Evolutionary conservation across 192 early-diverging fungal species (phyloP), one percentile per base, ranked within the genome.

Genomic region (Podila minutissima): DNA sequence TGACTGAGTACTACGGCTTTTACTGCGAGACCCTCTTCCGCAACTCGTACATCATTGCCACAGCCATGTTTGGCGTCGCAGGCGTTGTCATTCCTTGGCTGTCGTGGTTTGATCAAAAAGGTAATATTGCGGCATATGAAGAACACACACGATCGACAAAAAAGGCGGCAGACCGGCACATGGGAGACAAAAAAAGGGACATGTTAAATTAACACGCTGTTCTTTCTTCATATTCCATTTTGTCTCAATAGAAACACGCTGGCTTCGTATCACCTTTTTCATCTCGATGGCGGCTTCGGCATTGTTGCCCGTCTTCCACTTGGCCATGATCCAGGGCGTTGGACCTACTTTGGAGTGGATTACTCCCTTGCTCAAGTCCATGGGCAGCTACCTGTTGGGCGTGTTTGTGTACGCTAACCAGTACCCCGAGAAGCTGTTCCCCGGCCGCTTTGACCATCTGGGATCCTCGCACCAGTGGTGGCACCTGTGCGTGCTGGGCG

Each of bases 1-100:
- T 88, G 15, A 89, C 85, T 6, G 87, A 87, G 62, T 89, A 90
- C 75, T 91, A 88, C 74, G 85, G 86, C 13, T 89, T 87, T 35
- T 90, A 90, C 57, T 90, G 89, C 71, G 74, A 82, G 17, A 61
- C 82, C 4, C 26, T 66, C 13, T 69, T 74, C 49, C 82, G 78
- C 19, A 61, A 66, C 46, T 63, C 84, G 5, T 91, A 91, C 66
- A 88, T 90, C 63, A 63, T 71, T 1, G 83, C 88, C 68, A 89
- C 88, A 4, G 69, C 83, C 1, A 38, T 86, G 32, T 73, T 89
- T 33, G 88, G 88, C 50, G 67, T 82, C 51, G 74, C 85, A 53
- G 89, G 89, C 17, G 71, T 86, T 20, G 77, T 89, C 22, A 46
- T 86, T 13, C 88, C 88, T 35, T 86, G 82, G 68, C 74, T 90